phyloP scores from a whole-genome alignment of 2,329 filamentous ascomycete species.

The Diaporthe ilicicola region DNA sequence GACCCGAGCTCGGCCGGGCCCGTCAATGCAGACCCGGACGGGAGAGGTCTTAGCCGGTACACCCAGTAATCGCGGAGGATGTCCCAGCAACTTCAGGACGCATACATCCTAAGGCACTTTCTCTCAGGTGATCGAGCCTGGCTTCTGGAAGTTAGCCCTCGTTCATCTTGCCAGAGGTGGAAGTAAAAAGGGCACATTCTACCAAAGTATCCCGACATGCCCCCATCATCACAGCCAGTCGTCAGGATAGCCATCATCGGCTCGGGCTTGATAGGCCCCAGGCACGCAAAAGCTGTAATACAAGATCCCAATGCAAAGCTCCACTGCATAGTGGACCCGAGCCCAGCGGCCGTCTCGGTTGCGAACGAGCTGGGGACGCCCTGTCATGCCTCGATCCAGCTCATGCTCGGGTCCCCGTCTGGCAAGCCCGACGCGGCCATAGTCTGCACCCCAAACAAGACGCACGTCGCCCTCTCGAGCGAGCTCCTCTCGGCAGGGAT shows the following conservation, averaged over 20 bases:
- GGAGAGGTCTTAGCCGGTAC: neutral
- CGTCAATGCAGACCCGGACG: neutral
- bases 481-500: conserved; percentile 56
- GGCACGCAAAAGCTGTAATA: conserved; percentile 42
- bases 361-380: conserved; percentile 37
- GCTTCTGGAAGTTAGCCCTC: neutral
- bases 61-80: neutral
- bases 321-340: conserved; percentile 43
- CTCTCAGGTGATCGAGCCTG: neutral
- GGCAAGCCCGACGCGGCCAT: conserved; percentile 61
- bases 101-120: no score
- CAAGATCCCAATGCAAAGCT: conserved; percentile 37
- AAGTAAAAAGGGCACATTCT: no score
- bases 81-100: no score
- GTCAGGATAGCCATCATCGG: conserved; percentile 43
- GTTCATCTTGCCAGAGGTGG: no score
- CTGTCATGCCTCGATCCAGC: conserved; percentile 45
- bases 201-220: neutral
- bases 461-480: conserved; percentile 60
- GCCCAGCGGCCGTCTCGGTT: conserved; percentile 34
- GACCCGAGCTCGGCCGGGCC: neutral
- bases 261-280: conserved; percentile 42
- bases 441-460: conserved; percentile 67
- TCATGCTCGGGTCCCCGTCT: conserved; percentile 48
- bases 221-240: neutral